These are phyloP conservation scores for Rhododendron griersonianum DNA, from an alignment of 148 eudicot species.

Conservation along the genomic window DNA sequence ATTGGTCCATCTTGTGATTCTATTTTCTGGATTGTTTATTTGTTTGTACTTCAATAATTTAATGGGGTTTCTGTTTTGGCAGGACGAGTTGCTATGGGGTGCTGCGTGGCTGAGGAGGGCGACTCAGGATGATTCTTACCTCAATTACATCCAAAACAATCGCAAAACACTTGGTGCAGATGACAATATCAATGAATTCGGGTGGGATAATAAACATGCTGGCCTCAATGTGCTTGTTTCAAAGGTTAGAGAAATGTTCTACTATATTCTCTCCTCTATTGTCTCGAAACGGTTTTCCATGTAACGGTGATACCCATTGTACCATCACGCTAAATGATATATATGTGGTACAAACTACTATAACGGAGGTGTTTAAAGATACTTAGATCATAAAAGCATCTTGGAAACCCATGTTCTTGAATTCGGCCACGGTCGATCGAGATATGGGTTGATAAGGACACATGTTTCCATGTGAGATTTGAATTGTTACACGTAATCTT, in stretches of 20 bases:
- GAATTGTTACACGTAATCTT: neutral
- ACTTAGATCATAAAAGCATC: neutral
- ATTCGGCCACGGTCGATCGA: neutral
- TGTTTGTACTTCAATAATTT: neutral
- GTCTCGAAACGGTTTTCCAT: neutral
- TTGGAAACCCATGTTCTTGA: neutral
- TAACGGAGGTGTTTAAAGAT: too few relatives aligned
- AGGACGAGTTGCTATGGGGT: conserved; percentile 97
- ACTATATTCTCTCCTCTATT: neutral
- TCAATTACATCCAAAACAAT: conserved; percentile 64
- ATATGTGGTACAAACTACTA: neutral
- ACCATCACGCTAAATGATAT: neutral
- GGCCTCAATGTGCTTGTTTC: conserved; percentile 90
- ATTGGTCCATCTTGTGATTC: neutral
- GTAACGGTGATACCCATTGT: neutral
- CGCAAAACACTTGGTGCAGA: conserved; percentile 82
- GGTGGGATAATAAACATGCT: conserved; percentile 99
- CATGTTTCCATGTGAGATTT: neutral
- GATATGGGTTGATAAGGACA: neutral
- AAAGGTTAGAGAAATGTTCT: conserved; percentile 36
- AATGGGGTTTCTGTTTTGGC: neutral
- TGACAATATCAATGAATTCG: conserved; percentile 81
- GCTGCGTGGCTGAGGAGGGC: conserved; percentile 97
- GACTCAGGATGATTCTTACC: conserved; percentile 56
- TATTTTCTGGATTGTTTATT: neutral